Evolutionary conservation across 2,329 filamentous ascomycete species (phyloP), one percentile per base, ranked within the genome.

Genomic region (Colletotrichum cordylinicola): DNA sequence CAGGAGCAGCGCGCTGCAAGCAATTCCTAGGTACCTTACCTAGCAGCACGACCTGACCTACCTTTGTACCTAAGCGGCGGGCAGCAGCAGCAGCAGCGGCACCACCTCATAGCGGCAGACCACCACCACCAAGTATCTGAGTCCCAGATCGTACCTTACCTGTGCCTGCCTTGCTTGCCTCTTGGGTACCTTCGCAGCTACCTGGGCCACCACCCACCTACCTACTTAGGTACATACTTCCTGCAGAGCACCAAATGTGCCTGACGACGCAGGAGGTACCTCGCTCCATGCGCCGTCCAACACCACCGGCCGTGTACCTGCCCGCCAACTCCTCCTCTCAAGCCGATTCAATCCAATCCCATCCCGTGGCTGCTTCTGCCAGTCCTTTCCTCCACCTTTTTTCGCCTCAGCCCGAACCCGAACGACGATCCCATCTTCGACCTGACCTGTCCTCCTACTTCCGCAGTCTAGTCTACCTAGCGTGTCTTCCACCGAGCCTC

Each of bases 381-480:
- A 64, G 31, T 48, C 31, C 69, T 48, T 43, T 52, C 69, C 60
- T 72, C 61, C 72, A 67, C 72, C 68, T 67, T 33, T 67, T 33
- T 66, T 73, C 73, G 73, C 73, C 73, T 65, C 64, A 73, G 64
- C 73, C 73, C 64, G 65, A 75, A 62, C 56, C 69, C 39, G 70
- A 75, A 73, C 73, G 73, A 60, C 73, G 73, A 75, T 75, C 64
- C 56, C 64, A 37, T 73, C 69, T 56, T 73, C 43, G 70, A 65
- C 64, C 73, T 66, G 73, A 75, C 73, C 64, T 73, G 70, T 73
- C 64, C 73, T 65, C 48, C 65, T 72, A 35, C 58, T 61, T 58
- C 64, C 73, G 69, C 73, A 73, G 56, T 73, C 73, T 43, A 62
- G 55, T 24, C 67, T 65, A 73, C 64, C 73, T 70, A 67, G 48